These are phyloP conservation scores for Hymenoscyphus occultus DNA, from an alignment of 2,329 filamentous ascomycete genomes.

Conservation along the genomic window DNA sequence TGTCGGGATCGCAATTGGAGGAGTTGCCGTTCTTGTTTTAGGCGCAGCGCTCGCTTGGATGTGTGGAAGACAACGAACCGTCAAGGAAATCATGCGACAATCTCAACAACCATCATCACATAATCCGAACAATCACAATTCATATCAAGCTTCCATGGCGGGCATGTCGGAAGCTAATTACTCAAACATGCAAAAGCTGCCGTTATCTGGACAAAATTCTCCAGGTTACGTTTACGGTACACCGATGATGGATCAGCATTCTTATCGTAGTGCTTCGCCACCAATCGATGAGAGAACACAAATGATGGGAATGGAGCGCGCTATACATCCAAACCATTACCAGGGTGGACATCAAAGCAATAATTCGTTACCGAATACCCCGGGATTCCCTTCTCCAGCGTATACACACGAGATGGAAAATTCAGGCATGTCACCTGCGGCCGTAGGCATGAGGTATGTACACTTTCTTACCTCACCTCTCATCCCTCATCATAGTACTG, in stretches of 20 bases:
- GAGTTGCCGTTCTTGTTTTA: slow-evolving; percentile 40
- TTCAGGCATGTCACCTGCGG: slow-evolving; percentile 5
- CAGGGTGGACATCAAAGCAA: slow-evolving; percentile 11
- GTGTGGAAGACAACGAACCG: slow-evolving; percentile 38
- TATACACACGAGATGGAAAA: slow-evolving; percentile 23
- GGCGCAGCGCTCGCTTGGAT: slow-evolving; percentile 47
- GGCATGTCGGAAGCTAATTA: slow-evolving; percentile 27
- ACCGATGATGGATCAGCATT: slow-evolving; percentile 14
- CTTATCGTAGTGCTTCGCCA: slow-evolving; percentile 22
- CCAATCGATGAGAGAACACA: slow-evolving; percentile 21
- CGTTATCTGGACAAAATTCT: slow-evolving; percentile 7
- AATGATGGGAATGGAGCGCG: slow-evolving; percentile 21
- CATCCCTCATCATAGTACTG: not conserved
- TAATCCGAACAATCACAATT: slow-evolving; percentile 17
- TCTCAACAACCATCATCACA: slow-evolving; percentile 7
- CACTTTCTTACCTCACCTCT: not conserved
- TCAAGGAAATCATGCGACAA: slow-evolving; percentile 20
- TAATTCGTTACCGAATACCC: slow-evolving; percentile 10
- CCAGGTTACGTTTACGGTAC: not conserved
- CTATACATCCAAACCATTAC: slow-evolving; percentile 7
- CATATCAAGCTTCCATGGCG: slow-evolving; percentile 23
- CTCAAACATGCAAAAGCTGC: slow-evolving; percentile 25
- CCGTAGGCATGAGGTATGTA: slow-evolving; percentile 16
- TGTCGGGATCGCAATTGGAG: slow-evolving; percentile 57
- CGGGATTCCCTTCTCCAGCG: slow-evolving; percentile 17